phyloP scores from a whole-genome alignment of 1,284 basidiomycete genomes.

The Rhodofomes roseus region DNA sequence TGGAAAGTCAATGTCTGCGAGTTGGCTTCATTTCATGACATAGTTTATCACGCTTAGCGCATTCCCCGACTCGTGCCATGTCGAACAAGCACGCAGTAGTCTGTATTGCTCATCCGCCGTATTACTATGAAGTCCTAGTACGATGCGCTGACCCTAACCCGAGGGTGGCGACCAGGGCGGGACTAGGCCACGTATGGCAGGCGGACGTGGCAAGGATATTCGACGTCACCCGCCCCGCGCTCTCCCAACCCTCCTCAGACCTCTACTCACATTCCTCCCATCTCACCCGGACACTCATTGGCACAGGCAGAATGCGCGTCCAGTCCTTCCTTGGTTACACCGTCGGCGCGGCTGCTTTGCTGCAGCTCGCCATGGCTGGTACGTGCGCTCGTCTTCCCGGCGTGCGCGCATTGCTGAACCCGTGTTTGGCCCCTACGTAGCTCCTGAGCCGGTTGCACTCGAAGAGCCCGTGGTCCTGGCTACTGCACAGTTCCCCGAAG shows the following conservation, averaged over 20 bases:
- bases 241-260: slow-evolving; percentile 6
- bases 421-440: neutral
- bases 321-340: slow-evolving; percentile 24
- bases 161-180: neutral
- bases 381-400: slow-evolving; percentile 8
- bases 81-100: no score
- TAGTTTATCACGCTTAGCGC: no score
- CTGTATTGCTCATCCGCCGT: no score
- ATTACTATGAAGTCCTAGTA: no score
- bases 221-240: neutral
- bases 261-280: slow-evolving; percentile 11
- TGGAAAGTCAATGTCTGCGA: no score
- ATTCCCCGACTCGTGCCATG: no score
- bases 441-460: slow-evolving; percentile 14
- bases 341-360: slow-evolving; percentile 21
- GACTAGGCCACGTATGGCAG: neutral
- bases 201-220: slow-evolving; percentile 11
- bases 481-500: slow-evolving; percentile 67
- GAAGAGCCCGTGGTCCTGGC: slow-evolving; percentile 54
- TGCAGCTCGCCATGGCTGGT: slow-evolving; percentile 22
- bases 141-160: neutral
- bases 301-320: slow-evolving; percentile 26
- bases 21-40: no score
- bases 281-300: slow-evolving; percentile 15
- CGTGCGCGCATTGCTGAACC: neutral